Evolutionary conservation across 2,329 filamentous ascomycete species (phyloP), one percentile per base, ranked within the genome.

Genomic region (Sporothrix luriei): DNA sequence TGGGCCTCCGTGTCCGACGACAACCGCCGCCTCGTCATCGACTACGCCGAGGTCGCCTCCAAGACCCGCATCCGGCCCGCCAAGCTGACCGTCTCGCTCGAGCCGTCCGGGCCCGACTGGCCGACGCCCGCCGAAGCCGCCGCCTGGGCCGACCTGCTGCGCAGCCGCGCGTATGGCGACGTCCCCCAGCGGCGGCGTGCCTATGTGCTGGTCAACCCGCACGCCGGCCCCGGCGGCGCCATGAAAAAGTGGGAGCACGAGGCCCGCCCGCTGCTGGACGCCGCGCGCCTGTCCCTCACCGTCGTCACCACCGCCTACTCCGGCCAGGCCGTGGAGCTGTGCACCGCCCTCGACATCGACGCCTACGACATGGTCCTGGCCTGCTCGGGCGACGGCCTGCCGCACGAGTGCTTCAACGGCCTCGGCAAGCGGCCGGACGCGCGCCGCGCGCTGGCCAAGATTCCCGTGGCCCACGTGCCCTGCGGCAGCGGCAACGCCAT

Each of bases 401-500:
- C 93, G 0, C 91, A 97, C 77, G 95, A 99, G 79, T 91, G 97
- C 10, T 97, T 97, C 82, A 98, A 99, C 77, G 95, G 95, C 0
- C 81, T 99, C 43, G 93, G 87, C 16, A 90, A 88, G 79, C 89
- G 93, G 51, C 77, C 84, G 4, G 91, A 97, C 79, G 93, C 93
- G 24, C 83, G 84, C 43, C 85, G 85, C 69, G 95, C 94, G 0
- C 81, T 99, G 71, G 81, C 84, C 26, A 91, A 90, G 75, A 81
- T 98, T 16, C 92, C 95, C 0, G 88, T 99, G 1, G 90, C 89
- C 26, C 92, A 97, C 76, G 84, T 99, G 48, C 95, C 95, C 1
- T 97, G 94, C 76, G 95, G 95, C 16, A 95, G 92, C 65, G 95
- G 95, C 6, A 99, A 99, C 78, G 95, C 92, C 26, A 91, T 98